Evolutionary conservation across 768 basidiomycete genomes (phyloP).

Genomic region (Auriscalpium vulgare): DNA sequence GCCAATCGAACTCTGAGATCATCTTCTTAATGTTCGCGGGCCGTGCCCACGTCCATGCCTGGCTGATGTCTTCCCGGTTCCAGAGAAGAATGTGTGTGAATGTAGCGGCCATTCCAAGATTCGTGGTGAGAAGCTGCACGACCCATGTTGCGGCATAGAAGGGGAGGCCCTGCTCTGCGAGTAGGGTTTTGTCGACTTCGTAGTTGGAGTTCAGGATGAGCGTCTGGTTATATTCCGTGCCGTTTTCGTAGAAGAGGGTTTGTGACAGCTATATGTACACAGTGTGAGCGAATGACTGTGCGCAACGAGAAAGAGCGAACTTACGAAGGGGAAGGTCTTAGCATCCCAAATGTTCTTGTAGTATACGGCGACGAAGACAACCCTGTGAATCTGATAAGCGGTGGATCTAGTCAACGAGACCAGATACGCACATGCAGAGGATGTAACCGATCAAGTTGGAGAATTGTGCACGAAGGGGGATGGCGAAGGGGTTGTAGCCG

Average conservation of each 20-base stretch:
- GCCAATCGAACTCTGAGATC: slow-evolving; percentile 30
- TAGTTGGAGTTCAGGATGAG: slow-evolving; percentile 29
- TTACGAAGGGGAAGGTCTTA: slow-evolving; percentile 12
- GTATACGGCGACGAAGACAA: slow-evolving; percentile 21
- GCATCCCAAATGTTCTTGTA: slow-evolving; percentile 21
- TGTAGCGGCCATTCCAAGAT: slow-evolving; percentile 41
- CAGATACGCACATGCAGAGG: slow-evolving; percentile 38
- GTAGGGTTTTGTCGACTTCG: slow-evolving; percentile 33
- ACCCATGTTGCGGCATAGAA: slow-evolving; percentile 43
- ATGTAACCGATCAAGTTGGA: slow-evolving; percentile 42
- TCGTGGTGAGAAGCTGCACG: slow-evolving; percentile 34
- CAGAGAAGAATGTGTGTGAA: slow-evolving; percentile 40
- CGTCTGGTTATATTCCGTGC: slow-evolving; percentile 17
- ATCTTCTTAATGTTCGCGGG: slow-evolving; percentile 27
- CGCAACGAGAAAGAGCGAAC: not conserved
- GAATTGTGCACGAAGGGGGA: slow-evolving; percentile 45
- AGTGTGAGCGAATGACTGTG: not conserved
- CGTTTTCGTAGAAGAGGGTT: slow-evolving; percentile 18
- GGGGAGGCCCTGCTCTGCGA: slow-evolving; percentile 35
- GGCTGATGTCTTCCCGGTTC: slow-evolving; percentile 33
- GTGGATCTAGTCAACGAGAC: not conserved
- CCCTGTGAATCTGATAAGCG: slow-evolving; percentile 4
- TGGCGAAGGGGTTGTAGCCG: slow-evolving; percentile 38
- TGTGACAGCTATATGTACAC: slow-evolving; percentile 15
- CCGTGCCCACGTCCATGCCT: slow-evolving; percentile 39